These are phyloP conservation scores for Syzygium grande DNA, from an alignment of 345 rosid species.

Conservation along the genomic window DNA sequence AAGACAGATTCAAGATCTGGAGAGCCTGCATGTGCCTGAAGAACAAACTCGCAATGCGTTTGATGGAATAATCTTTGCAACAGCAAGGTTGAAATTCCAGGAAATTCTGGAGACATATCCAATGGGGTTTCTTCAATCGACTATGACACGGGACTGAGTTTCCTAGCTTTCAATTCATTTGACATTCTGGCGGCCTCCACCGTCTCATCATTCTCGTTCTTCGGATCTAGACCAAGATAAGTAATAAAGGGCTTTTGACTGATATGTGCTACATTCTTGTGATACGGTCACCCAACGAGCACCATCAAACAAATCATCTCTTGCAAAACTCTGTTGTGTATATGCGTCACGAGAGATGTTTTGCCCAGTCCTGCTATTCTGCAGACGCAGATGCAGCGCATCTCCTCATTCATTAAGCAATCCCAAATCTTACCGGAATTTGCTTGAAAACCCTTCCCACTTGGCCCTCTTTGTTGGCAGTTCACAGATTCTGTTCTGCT, in stretches of 20 bases:
- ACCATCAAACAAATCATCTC: not conserved
- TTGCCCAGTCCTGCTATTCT: not conserved
- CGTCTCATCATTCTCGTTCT: not conserved
- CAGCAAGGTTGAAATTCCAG: not conserved
- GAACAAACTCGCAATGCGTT: not conserved
- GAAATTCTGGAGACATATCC: not conserved
- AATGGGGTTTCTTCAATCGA: not conserved
- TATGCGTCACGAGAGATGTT: not conserved
- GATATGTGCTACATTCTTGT: not conserved
- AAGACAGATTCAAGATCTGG: not conserved
- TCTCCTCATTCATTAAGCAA: not conserved
- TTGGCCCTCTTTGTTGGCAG: not conserved
- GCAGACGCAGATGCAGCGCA: accelerated
- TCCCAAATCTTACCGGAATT: not conserved
- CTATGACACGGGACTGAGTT: not conserved
- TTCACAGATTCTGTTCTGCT: not conserved
- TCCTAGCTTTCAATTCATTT: not conserved
- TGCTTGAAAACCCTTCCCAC: not conserved
- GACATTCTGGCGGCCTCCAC: not conserved
- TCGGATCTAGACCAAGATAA: accelerated
- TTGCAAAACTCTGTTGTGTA: not conserved
- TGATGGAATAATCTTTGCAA: not conserved
- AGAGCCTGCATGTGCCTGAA: not conserved
- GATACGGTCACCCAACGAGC: not conserved
- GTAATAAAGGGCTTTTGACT: not conserved